Conservation (phyloP, 495 filamentous ascomycete species). For the Daldinia loculata region DNA sequence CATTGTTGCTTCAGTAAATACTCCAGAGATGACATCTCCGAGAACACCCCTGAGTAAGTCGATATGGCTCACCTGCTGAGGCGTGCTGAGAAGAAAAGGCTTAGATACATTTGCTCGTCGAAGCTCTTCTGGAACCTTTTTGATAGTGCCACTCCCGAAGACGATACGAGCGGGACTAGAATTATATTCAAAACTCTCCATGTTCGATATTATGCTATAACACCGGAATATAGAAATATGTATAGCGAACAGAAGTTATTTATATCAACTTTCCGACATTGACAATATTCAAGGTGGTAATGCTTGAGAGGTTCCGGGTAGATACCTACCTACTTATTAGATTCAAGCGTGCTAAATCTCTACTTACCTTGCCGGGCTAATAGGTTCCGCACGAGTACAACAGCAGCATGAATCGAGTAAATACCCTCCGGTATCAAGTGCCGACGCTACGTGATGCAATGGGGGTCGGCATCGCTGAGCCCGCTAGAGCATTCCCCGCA, state of each 20-base stretch:
- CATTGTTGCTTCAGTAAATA: slow-evolving; percentile 72
- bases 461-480: slow-evolving; percentile 27
- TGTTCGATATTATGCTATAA: slow-evolving; percentile 29
- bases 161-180: slow-evolving; percentile 66
- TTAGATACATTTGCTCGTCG: slow-evolving; percentile 61
- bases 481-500: slow-evolving; percentile 30
- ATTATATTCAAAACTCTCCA: slow-evolving; percentile 72
- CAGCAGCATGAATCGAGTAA: not conserved
- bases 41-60: slow-evolving; percentile 59
- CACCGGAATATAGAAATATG: not conserved
- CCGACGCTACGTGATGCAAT: slow-evolving; percentile 31
- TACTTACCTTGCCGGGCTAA: slow-evolving; percentile 22
- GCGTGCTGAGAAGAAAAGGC: slow-evolving; percentile 68
- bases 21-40: slow-evolving; percentile 60
- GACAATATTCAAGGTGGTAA: no score
- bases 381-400: slow-evolving; percentile 6
- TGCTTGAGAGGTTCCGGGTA: not conserved
- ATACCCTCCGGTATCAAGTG: slow-evolving; percentile 28
- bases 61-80: slow-evolving; percentile 64
- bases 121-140: slow-evolving; percentile 68
- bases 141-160: slow-evolving; percentile 69
- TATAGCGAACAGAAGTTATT: not conserved
- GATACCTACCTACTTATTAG: not conserved
- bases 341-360: not conserved
- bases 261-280: not conserved